A percentile compares a stretch with the other conserved stretches of the same genome.
These are phyloP conservation scores for Cephaloascus albidus DNA, from an alignment of 805 yeast species.

Conservation along the genomic window DNA sequence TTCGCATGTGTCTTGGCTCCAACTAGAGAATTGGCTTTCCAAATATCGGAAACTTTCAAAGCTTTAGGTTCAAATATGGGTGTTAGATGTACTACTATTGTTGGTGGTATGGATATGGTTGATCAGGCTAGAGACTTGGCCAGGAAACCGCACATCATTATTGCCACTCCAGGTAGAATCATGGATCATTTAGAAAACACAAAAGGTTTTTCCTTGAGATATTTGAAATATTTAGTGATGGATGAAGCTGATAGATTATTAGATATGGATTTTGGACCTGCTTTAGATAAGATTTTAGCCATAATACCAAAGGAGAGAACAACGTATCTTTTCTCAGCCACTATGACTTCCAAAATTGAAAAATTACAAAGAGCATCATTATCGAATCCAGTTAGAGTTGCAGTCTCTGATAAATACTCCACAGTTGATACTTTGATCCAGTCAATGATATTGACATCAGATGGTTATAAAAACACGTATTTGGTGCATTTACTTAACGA, in stretches of 20 bases:
- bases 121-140: slow-evolving; percentile 91
- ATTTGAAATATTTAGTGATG: slow-evolving; percentile 77
- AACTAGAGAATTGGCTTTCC: slow-evolving; percentile 78
- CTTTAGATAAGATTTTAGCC: slow-evolving; percentile 74
- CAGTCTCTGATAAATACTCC: slow-evolving; percentile 80
- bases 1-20: slow-evolving; percentile 86
- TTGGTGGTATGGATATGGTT: slow-evolving; percentile 98
- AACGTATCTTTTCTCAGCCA: slow-evolving; percentile 88
- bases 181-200: slow-evolving; percentile 93
- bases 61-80: slow-evolving; percentile 92
- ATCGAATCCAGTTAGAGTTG: slow-evolving; percentile 80
- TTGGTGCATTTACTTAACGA: slow-evolving; percentile 79
- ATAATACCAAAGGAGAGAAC: slow-evolving; percentile 80
- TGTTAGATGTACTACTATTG: slow-evolving; percentile 77
- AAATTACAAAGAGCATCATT: slow-evolving; percentile 91
- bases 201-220: slow-evolving; percentile 76
- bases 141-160: slow-evolving; percentile 89
- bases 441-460: slow-evolving; percentile 82
- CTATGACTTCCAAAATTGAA: slow-evolving; percentile 92
- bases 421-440: slow-evolving; percentile 94
- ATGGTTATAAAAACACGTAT: slow-evolving; percentile 85
- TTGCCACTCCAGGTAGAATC: slow-evolving; percentile 92
- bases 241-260: slow-evolving; percentile 95
- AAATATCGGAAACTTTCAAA: slow-evolving; percentile 89
- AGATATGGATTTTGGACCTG: slow-evolving; percentile 96